A percentile compares a stretch with the other conserved stretches of the same genome.
phyloP scores from a whole-genome alignment of 108 stramenopile species.

The Skeletonema potamos region DNA sequence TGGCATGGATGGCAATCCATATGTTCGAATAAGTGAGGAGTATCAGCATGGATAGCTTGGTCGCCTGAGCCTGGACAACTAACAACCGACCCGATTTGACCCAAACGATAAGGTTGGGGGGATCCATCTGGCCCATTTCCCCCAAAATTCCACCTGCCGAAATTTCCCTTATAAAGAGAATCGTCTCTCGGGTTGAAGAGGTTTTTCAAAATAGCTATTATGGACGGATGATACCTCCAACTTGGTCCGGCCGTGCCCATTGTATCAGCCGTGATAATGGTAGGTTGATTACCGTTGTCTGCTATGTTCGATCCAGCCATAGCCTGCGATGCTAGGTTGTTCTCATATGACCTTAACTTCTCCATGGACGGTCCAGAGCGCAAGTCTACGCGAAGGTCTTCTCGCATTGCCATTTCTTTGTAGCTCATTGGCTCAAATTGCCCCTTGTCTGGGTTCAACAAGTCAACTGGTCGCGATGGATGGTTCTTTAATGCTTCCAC shows the following conservation, averaged over 20 bases:
- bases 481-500: slow-evolving; percentile 46
- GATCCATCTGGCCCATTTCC: slow-evolving; percentile 83
- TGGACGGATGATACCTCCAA: slow-evolving; percentile 62
- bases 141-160: slow-evolving; percentile 85
- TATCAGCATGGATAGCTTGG: slow-evolving; percentile 89
- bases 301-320: background rate
- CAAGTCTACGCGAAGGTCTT: slow-evolving; percentile 82
- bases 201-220: slow-evolving; percentile 60
- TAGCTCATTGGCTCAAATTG: slow-evolving; percentile 63
- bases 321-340: background rate
- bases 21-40: slow-evolving; percentile 84
- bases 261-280: slow-evolving; percentile 28
- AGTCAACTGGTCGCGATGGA: slow-evolving; percentile 53
- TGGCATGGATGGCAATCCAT: slow-evolving; percentile 72
- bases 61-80: slow-evolving; percentile 77
- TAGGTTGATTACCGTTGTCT: slow-evolving; percentile 5
- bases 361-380: slow-evolving; percentile 63
- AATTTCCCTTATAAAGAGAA: slow-evolving; percentile 61
- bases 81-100: slow-evolving; percentile 85
- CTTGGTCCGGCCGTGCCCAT: slow-evolving; percentile 1
- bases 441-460: slow-evolving; percentile 56
- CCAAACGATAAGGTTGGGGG: slow-evolving; percentile 67
- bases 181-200: slow-evolving; percentile 67
- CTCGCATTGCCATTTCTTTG: slow-evolving; percentile 84
- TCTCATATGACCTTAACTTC: slow-evolving; percentile 29